Evolutionary conservation across 352 stramenopile species (phyloP), one percentile per base, ranked within the genome.

Genomic region (Aphanomyces euteiches): DNA sequence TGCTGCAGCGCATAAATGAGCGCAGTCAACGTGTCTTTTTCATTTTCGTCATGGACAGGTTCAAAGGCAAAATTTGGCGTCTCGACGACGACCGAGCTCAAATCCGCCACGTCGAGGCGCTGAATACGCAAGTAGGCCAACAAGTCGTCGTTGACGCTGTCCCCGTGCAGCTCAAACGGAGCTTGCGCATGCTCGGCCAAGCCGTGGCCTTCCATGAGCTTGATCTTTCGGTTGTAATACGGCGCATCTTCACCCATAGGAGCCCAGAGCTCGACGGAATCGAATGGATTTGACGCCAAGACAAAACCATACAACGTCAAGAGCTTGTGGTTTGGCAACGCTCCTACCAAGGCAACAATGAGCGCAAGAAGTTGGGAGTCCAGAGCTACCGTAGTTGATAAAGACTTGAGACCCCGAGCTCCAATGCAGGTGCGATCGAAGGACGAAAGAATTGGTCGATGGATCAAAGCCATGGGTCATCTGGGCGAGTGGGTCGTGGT

Each of bases 291-390:
- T 12, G 77, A 73, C 1, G 79, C 72, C 37, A 92, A 68, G 45
- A 94, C 82, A 41, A 94, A 94, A 19, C 86, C 86, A 47, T 94
- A 94, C 67, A 94, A 69, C 21, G 84, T 80, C 45, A 94, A 66
- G 45, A 94, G 69, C 67, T 92, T 91, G 72, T 94, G 86, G 73
- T 92, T 94, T 54, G 86, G 92, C 38, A 94, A 63, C 53, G 84
- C 70, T 2, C 54, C 54, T 61, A 41, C 54, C 8, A 36, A 19
- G 8, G 15, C 50, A 58, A 19, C 37, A n/a, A 53, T 15, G 13
- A 53, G 13, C 50, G 8, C 28, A 58, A 58, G 37, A 38, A 58
- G 37, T 58, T 13, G 13, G 45, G 45, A 19, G 13, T n/a, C 13
- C 13, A 53, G 13, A 15, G n/a, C 8, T 61, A 61, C 86, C 86